These are phyloP conservation scores for Fomitopsis serialis DNA, from an alignment of 768 basidiomycete genomes.

Conservation along the genomic window DNA sequence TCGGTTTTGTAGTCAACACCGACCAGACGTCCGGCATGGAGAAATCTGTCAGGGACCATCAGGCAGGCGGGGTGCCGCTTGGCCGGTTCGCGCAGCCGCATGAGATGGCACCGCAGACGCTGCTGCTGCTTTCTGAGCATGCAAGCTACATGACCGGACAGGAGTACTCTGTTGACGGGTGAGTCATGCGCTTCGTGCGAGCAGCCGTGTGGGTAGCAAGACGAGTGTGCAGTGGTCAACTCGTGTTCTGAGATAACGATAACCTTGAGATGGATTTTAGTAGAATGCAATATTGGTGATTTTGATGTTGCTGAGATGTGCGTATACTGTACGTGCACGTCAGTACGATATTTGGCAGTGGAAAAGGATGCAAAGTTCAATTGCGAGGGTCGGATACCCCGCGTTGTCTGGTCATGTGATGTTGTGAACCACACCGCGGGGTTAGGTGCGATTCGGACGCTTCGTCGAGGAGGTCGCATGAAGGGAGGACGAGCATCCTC, in stretches of 20 bases:
- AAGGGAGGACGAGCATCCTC: too few species aligned
- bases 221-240: not conserved
- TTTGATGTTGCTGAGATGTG: too few species aligned
- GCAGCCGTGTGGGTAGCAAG: not conserved
- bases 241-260: not conserved
- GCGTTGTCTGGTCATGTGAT: too few species aligned
- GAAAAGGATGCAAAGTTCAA: too few species aligned
- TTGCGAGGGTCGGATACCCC: too few species aligned
- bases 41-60: conserved; percentile 40
- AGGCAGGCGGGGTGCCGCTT: conserved; percentile 45
- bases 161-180: conserved; percentile 56
- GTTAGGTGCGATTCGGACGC: too few species aligned
- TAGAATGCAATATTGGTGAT: too few species aligned
- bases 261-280: too few species aligned
- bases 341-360: too few species aligned
- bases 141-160: conserved; percentile 55
- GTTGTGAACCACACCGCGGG: too few species aligned
- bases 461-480: too few species aligned
- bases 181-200: conserved; percentile 11
- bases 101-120: conserved; percentile 51
- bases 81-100: conserved; percentile 55
- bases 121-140: conserved; percentile 47
- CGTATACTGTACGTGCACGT: too few species aligned
- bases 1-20: conserved; percentile 33
- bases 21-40: conserved; percentile 56